Base-by-base conservation (phyloP, 129 eudicot species). In the Dittrichia graveolens region DNA sequence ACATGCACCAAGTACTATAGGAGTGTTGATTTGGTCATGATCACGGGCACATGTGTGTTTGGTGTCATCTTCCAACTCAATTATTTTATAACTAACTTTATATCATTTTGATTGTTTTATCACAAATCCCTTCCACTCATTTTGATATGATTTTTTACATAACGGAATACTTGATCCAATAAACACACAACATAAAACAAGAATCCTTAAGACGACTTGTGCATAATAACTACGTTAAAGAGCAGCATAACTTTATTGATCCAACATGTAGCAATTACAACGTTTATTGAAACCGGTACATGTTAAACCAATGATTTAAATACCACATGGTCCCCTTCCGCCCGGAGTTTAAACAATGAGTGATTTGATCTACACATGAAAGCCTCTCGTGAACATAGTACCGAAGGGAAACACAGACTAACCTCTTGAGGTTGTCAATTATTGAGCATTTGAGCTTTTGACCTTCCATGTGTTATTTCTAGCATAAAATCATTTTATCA, bases 21-120 rank as follows among this genome's bases (percentile, higher is more conserved):
- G 31, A 24, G 2, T 24, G 31, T 44, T 73, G 58, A 46, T 72
- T 58, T 45, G 16, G 60, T 72, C 16, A 58, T 72, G 47, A 38
- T 57, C 45, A 71, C 3, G 45, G 19, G 53, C 63, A 40, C 53
- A 69, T 69, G 74, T 65, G 66, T 40, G 15, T 12, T 58, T 65
- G 5, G 38, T 68, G 81, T 77, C 81, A 77, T 61, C 75, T 58
- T 61, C 75, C 81, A 77, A 18, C 70, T 47, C 41, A 66, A 65
- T 53, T 75, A 65, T 43, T 54, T 19, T 52, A 53, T 5, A 1
- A 43, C n/a, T 0, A 19, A 11, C 54, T 71, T 55, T 55, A 71
- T 56, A 42, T 39, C 65, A 40, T 2, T 56, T 41, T 16, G 16
- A 9, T 50, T 35, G 6, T 2, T 37, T 6, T 5, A 7, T 14